Conservation (phyloP, 2,329 filamentous ascomycete species). For the Sporothrix humicola region DNA sequence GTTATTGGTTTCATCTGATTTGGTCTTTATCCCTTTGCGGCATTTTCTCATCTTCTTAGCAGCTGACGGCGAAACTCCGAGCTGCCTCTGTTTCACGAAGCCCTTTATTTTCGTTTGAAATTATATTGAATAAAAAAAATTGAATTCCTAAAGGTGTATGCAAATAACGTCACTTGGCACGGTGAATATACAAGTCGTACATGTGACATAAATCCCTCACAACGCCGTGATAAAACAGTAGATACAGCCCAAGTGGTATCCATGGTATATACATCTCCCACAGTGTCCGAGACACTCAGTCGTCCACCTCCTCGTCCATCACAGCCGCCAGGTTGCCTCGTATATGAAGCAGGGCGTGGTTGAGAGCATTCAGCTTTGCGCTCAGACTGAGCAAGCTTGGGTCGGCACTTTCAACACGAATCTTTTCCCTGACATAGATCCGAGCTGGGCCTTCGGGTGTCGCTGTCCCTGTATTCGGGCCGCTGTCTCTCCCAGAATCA, state of each 20-base stretch:
- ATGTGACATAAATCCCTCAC: neutral
- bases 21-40: neutral
- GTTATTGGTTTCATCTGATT: neutral
- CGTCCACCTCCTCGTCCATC: conserved; percentile 66
- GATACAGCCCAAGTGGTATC: no score
- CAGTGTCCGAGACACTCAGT: conserved; percentile 37
- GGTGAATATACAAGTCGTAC: neutral
- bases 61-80: neutral
- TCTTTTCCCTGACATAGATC: conserved; percentile 87
- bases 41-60: neutral
- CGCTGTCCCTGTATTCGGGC: conserved; percentile 20
- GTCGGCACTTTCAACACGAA: conserved; percentile 86
- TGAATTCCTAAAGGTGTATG: neutral
- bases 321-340: conserved; percentile 76
- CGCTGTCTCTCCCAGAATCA: neutral
- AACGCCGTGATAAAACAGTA: neutral
- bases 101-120: neutral
- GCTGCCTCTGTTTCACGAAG: neutral
- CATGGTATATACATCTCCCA: neutral
- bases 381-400: conserved; percentile 82
- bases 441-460: conserved; percentile 59
- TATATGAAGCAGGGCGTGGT: conserved; percentile 72
- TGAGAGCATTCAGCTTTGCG: conserved; percentile 80
- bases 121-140: neutral
- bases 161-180: no score